Evolutionary conservation across 768 basidiomycete species (phyloP), one percentile per base, ranked within the genome.

Genomic region (Cyclocybe cylindracea): DNA sequence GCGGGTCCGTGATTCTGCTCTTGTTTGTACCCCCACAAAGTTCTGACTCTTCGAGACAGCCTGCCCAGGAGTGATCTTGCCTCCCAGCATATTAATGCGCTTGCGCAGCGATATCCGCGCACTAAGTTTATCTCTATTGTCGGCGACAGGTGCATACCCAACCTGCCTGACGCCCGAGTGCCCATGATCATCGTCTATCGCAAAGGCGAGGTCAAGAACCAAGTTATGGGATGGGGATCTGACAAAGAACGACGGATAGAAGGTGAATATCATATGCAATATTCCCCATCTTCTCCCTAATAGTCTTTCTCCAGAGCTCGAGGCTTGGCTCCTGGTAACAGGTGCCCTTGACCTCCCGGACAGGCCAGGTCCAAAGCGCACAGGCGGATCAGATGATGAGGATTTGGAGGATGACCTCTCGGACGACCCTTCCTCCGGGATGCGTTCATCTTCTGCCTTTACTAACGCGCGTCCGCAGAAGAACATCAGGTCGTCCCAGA

Each of bases 81-180:
- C 9, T 82, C 80, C 46, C 70, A 78, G 24, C 86, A 95, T 46
- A 70, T 98, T 24, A 76, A 76, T 4, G 76, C 75, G 0, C 77
- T 99, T 5, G 93, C 97, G 2, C 75, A 74, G n/a, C 82, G 84
- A 46, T 88, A 96, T 67, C 91, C 94, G 2, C 86, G 87, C 42
- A 91, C 94, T 9, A 98, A 98, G 72, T 97, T 99, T 60, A 89
- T 98, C 54, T 93, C 91, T 9, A 98, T 98, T 60, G 84, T 94
- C 3, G 94, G 94, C 35, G 83, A 91, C 71, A 94, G 94, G 69
- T 96, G 94, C 73, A 97, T 99, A 60, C 86, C 91, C n/a, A 88
- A 98, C 69, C 85, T 98, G 34, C 96, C 95, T 10, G 97, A 98
- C 61, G 77, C 82, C 35, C 85, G 94, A 46, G 71, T 94, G 37